Base-by-base conservation (phyloP, 176 grass and related monocot genomes). In the Echinochloa phyllopogon region DNA sequence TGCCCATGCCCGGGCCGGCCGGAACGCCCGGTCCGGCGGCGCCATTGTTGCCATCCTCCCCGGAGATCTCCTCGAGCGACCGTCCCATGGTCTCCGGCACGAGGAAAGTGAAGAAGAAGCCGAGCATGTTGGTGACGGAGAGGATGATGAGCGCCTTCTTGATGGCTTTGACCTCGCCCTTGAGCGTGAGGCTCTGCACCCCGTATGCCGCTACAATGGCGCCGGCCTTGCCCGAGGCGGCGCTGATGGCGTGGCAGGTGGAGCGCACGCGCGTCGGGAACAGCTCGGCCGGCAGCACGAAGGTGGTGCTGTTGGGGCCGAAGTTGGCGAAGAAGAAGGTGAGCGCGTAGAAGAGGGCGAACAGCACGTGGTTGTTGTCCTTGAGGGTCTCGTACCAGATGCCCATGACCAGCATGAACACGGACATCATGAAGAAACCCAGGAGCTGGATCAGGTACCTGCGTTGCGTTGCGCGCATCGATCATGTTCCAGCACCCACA, bases 291-390 rank as follows among this genome's bases (percentile, higher is more conserved):
- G 88, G 88, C 39, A 90, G 78, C 40, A 90, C 78, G 77, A 90
- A 90, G 42, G 88, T 90, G 68, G 88, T 90, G 83, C 77, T 82
- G 78, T 90, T 90, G 41, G 88, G 88, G 0, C 88, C 88, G 59
- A 90, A 90, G 83, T 90, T 90, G 42, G 88, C 83, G 72, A 90
- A 90, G 88, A 90, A 90, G 78, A 90, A 86, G 68, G 87, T 89
- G 37, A 84, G 68, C 15, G 65, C 87, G 81, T 82, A 85, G 40
- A 90, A 18, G 36, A 70, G 2, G 1, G 64, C 88, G 83, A 90
- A 85, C 11, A 85, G 77, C 12, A 7, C 4, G 72, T 53, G 14
- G 8, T 75, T 53, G 16, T 57, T 5, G 29, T 20, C 8, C 49
- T 20, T 37, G 17, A 75, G 72, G 49, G 5, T 36, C 0, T 75